These are phyloP conservation scores for Trypanosoma brucei DNA, from an alignment of 208 protist species.

Conservation along the genomic window DNA sequence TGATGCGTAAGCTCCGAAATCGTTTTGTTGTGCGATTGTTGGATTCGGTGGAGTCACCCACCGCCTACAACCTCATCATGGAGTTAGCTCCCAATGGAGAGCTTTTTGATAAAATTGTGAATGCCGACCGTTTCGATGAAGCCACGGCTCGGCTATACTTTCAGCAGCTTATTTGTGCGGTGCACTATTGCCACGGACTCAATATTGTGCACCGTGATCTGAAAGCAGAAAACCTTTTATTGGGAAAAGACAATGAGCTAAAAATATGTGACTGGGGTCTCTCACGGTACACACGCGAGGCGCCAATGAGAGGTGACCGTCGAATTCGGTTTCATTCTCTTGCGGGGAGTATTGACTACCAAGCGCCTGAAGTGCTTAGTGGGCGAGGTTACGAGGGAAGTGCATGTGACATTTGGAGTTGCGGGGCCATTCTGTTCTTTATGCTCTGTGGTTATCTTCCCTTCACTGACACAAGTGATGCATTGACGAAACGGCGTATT, in stretches of 20 bases:
- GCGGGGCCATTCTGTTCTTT: constrained; percentile 97
- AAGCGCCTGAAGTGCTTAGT: constrained; percentile 86
- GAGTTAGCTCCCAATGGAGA: constrained; percentile 97
- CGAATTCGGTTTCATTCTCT: constrained; percentile 76
- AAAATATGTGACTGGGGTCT: constrained; percentile 92
- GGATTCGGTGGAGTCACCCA: constrained; percentile 95
- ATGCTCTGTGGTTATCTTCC: constrained; percentile 96
- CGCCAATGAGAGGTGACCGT: constrained; percentile 42
- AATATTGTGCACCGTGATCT: constrained; percentile 92
- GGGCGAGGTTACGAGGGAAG: constrained; percentile 91
- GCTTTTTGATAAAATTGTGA: constrained; percentile 96
- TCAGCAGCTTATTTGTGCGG: constrained; percentile 87
- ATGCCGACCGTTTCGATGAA: constrained; percentile 81
- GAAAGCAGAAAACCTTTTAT: constrained; percentile 91
- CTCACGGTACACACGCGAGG: constrained; percentile 85
- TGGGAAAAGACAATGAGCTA: constrained; percentile 74
- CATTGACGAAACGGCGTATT: constrained; percentile 81
- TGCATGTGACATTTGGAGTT: constrained; percentile 96
- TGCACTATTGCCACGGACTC: constrained; percentile 90
- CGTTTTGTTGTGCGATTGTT: constrained; percentile 91
- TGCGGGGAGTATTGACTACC: constrained; percentile 87
- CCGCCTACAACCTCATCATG: constrained; percentile 97
- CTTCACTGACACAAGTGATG: constrained; percentile 90
- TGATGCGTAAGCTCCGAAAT: constrained; percentile 96
- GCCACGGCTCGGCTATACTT: constrained; percentile 82